These are phyloP conservation scores for Russula emetica DNA, from an alignment of 768 basidiomycete species.

Conservation along the genomic window DNA sequence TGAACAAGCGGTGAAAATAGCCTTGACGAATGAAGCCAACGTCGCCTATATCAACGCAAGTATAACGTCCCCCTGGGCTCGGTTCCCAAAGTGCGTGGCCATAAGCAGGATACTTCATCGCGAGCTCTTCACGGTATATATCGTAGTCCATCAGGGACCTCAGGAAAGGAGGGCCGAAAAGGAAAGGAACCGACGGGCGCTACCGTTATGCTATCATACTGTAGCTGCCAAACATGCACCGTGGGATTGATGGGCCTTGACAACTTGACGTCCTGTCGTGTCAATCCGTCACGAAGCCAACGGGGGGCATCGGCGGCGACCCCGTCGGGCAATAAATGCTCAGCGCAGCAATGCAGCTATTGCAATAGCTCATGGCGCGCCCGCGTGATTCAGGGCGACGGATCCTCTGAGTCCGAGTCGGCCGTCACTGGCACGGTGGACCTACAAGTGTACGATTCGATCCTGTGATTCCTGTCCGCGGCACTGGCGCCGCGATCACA, in stretches of 20 bases:
- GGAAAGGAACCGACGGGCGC: too few relatives aligned
- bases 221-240: too few relatives aligned
- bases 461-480: constrained; percentile 61
- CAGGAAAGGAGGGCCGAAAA: too few relatives aligned
- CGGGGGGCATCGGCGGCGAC: constrained; percentile 92
- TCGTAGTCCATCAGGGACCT: too few relatives aligned
- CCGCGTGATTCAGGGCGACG: constrained; percentile 81
- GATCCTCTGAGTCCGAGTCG: constrained; percentile 45
- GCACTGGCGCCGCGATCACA: constrained; percentile 95
- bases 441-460: too few relatives aligned
- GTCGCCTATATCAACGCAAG: background rate
- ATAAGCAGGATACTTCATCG: constrained; percentile 1
- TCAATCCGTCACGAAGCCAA: too few relatives aligned
- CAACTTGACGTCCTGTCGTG: too few relatives aligned
- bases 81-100: constrained; percentile 4
- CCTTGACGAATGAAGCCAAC: constrained; percentile 4
- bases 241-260: too few relatives aligned
- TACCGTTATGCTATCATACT: too few relatives aligned
- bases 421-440: too few relatives aligned
- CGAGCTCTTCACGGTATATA: constrained; percentile 6
- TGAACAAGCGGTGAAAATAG: constrained; percentile 5
- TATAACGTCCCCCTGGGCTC: background rate
- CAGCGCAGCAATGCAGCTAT: constrained; percentile 80
- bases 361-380: constrained; percentile 85
- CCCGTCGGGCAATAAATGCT: constrained; percentile 97